These are phyloP conservation scores for Komagataella phaffii DNA, from an alignment of 805 yeast genomes.

Conservation along the genomic window DNA sequence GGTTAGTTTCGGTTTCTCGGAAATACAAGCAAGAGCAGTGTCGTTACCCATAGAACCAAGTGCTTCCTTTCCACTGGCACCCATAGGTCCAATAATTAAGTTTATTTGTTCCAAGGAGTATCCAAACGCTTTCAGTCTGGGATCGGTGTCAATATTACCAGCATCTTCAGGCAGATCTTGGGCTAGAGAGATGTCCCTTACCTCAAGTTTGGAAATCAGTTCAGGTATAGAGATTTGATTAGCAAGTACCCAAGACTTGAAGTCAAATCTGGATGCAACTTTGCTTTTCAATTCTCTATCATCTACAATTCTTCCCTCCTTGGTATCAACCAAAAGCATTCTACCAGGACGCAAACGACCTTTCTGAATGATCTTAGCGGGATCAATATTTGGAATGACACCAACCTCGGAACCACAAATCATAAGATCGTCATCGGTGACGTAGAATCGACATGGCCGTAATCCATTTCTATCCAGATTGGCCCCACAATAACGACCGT, in stretches of 20 bases:
- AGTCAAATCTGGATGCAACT: conserved; percentile 76
- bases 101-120: conserved; percentile 91
- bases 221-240: conserved; percentile 79
- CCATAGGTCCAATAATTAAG: conserved; percentile 85
- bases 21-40: conserved; percentile 86
- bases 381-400: conserved; percentile 70
- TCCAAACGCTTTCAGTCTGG: conserved; percentile 76
- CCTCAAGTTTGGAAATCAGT: conserved; percentile 43
- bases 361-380: conserved; percentile 71
- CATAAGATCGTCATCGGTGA: conserved; percentile 88
- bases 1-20: conserved; percentile 81
- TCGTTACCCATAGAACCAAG: conserved; percentile 99
- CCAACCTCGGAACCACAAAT: conserved; percentile 99
- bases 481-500: conserved; percentile 97
- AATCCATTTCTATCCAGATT: conserved; percentile 94
- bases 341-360: conserved; percentile 95
- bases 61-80: conserved; percentile 81
- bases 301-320: conserved; percentile 85
- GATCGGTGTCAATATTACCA: conserved; percentile 56
- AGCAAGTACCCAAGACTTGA: conserved; percentile 86
- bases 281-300: conserved; percentile 74
- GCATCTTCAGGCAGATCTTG: conserved; percentile 13
- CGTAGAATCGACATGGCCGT: conserved; percentile 95
- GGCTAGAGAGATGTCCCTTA: conserved; percentile 18
- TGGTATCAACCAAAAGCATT: conserved; percentile 89